Percentiles rank a stretch among this genome's conserved stretches.
Conservation (phyloP, 176 grass and related monocot species). For the Typha latifolia region DNA sequence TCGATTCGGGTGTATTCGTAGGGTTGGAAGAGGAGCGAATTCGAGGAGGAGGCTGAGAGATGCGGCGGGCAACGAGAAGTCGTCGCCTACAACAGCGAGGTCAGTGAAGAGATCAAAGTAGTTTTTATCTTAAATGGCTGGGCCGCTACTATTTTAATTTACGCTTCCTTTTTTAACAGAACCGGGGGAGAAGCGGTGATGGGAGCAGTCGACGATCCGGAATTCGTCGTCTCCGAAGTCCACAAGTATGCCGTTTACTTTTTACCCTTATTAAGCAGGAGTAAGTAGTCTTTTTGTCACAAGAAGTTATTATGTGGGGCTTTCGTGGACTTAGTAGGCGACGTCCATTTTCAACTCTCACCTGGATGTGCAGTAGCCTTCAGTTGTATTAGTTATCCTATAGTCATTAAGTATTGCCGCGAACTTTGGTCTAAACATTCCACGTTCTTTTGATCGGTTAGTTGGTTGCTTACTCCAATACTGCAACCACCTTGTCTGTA, state of each 20-base stretch:
- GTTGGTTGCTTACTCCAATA: neutral
- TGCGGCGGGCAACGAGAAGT: neutral
- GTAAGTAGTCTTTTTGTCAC: no score
- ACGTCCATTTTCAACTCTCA: no score
- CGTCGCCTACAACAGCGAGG: neutral
- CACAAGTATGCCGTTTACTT: neutral
- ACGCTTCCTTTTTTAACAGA: neutral
- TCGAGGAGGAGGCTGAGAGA: neutral
- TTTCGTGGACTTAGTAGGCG: neutral
- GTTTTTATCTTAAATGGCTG: no score
- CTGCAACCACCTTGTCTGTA: no score
- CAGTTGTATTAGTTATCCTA: no score
- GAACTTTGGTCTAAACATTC: neutral
- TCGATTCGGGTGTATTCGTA: neutral
- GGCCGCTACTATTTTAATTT: neutral
- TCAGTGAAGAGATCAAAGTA: neutral
- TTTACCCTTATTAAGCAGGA: neutral
- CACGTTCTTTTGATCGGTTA: neutral
- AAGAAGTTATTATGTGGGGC: neutral
- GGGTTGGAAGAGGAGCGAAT: neutral
- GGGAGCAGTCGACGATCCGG: constrained; percentile 6
- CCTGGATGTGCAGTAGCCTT: no score
- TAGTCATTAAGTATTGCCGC: no score
- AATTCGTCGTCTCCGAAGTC: constrained; percentile 5
- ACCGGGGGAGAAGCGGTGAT: neutral